A percentile compares a stretch with the other conserved stretches of the same genome.
Conservation (phyloP, 805 yeast species). For the Priceomyces haplophilus region DNA sequence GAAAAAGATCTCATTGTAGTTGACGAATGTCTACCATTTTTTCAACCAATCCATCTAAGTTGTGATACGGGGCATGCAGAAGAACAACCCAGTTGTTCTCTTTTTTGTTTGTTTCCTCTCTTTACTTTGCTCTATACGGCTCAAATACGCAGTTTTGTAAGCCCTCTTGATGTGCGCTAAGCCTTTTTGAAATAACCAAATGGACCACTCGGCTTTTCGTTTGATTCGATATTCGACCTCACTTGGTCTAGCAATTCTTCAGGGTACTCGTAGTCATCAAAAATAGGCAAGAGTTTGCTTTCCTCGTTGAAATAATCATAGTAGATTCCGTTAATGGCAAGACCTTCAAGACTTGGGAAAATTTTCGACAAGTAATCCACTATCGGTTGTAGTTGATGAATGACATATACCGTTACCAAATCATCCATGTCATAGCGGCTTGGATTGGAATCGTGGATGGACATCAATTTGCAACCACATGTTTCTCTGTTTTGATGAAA, state of each 20-base stretch:
- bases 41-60: no score
- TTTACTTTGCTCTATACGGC: no score
- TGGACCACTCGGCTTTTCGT: constrained; percentile 11
- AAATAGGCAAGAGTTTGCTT: constrained; percentile 21
- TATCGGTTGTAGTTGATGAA: constrained; percentile 35
- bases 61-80: no score
- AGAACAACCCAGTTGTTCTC: no score
- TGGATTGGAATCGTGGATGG: constrained; percentile 24
- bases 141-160: no score
- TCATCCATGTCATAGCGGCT: constrained; percentile 25
- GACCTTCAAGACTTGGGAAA: constrained; percentile 23
- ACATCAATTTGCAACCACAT: constrained; percentile 22
- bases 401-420: constrained; percentile 30
- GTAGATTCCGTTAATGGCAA: constrained; percentile 36
- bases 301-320: constrained; percentile 16
- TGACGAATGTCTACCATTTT: no score
- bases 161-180: no score
- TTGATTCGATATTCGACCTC: constrained; percentile 8
- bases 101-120: no score
- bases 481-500: constrained; percentile 19
- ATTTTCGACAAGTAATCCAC: constrained; percentile 22
- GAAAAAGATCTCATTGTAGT: no score
- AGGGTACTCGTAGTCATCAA: constrained; percentile 28
- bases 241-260: constrained; percentile 13
- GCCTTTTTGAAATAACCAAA: constrained; percentile 16